Base-by-base conservation (phyloP, 2,329 filamentous ascomycete genomes). In the Diaporthe helianthi region DNA sequence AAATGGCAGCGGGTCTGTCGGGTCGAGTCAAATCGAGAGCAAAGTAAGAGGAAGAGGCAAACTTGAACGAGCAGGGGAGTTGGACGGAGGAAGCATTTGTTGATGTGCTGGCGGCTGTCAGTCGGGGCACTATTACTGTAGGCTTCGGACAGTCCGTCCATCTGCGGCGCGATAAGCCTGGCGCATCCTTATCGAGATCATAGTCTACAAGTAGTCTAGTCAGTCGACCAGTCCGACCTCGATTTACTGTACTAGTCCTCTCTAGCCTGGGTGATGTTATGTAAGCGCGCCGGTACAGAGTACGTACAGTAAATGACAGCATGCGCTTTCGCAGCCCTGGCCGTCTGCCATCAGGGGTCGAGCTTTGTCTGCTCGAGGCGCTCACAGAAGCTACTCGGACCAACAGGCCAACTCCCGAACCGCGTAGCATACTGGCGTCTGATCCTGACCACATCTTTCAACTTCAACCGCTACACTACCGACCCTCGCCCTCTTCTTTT, bases 291-390 rank as follows among this genome's bases (percentile, higher is more conserved):
- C 31, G 36, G 44, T 38, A 31, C 52, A n/a, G n/a, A n/a, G n/a
- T n/a, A n/a, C n/a, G n/a, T n/a, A n/a, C n/a, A n/a, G n/a, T 29
- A 61, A 67, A 67, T 67, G 65, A 67, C 65, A 67, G 65, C 65
- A 67, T 67, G 29, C 24, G 51, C 51, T 46, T 33, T 67, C 22
- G 47, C 64, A n/a, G 61, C 29, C 24, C 38, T n/a, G 29, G 61
- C 47, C 15, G 61, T 36, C 58, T 8, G 26, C 29, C 58, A 29
- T 61, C 55, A 61, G 55, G 55, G 55, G 55, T 61, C 55, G 55
- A 61, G 55, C 55, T 61, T 61, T 61, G 55, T 61, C 55, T 61
- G 26, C 31, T n/a, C 55, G 31, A 47, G 38, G 41, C 38, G 41
- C 26, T 61, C 26, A n/a, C n/a, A 29, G 26, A 24, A 61, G 58